phyloP scores from a whole-genome alignment of 2,329 filamentous ascomycete species.

The Diatrype stigma region DNA sequence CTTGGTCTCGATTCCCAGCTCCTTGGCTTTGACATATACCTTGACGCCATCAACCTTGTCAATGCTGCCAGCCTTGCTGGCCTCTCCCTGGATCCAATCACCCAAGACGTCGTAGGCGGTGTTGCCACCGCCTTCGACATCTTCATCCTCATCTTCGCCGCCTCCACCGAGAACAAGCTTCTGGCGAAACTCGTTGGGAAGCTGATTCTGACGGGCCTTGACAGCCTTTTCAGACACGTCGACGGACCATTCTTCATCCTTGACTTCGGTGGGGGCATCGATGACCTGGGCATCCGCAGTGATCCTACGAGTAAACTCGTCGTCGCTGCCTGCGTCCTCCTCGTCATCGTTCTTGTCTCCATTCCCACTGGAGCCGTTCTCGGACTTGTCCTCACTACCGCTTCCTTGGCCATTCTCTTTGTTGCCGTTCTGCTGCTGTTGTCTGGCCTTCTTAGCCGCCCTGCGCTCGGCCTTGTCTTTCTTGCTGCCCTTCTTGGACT shows the following conservation, averaged over 20 bases:
- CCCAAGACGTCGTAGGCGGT: conserved; percentile 87
- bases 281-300: conserved; percentile 53
- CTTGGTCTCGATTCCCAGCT: conserved; percentile 90
- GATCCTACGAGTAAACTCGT: conserved; percentile 84
- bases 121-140: conserved; percentile 69
- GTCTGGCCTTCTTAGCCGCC: conserved; percentile 86
- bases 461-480: conserved; percentile 89
- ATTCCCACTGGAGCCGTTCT: conserved; percentile 53
- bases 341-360: conserved; percentile 47
- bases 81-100: conserved; percentile 80
- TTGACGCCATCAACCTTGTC: conserved; percentile 81
- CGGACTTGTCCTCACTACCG: conserved; percentile 63
- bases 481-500: conserved; percentile 85
- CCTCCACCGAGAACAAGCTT: conserved; percentile 73
- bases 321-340: conserved; percentile 75
- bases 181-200: conserved; percentile 92
- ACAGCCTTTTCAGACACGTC: conserved; percentile 95
- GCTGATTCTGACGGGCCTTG: conserved; percentile 86
- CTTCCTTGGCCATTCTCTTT: conserved; percentile 51
- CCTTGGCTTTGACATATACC: conserved; percentile 95
- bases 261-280: conserved; percentile 55
- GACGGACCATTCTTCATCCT: conserved; percentile 91
- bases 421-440: conserved; percentile 54
- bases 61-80: conserved; percentile 67
- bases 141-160: conserved; percentile 75